These are phyloP conservation scores for Flaveria bidentis DNA, from an alignment of 129 eudicot genomes.

Conservation along the genomic window DNA sequence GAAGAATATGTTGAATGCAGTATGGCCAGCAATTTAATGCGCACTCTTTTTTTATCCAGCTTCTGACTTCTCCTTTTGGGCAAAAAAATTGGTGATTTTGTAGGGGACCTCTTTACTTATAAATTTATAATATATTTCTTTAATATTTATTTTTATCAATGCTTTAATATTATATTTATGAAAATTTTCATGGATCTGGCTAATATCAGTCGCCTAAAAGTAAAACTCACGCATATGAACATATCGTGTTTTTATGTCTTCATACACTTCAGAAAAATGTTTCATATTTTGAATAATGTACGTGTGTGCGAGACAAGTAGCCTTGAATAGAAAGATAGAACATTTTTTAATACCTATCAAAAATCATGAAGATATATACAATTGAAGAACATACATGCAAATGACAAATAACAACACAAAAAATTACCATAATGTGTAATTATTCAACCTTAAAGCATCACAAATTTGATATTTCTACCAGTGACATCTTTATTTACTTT, in stretches of 20 bases:
- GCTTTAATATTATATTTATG: neutral
- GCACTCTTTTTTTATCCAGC: neutral
- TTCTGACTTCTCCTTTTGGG: neutral
- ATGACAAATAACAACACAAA: too few relatives aligned
- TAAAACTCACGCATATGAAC: too few relatives aligned
- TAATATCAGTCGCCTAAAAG: too few relatives aligned
- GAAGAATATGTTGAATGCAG: slow-evolving; percentile 7
- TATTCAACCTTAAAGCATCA: neutral
- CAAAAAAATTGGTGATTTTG: neutral
- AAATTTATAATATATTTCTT: neutral
- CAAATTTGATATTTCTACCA: neutral
- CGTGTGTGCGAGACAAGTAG: too few relatives aligned
- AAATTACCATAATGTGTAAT: neutral
- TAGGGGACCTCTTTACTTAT: neutral
- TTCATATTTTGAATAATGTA: too few relatives aligned
- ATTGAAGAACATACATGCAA: too few relatives aligned
- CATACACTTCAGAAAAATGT: too few relatives aligned
- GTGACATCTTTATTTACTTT: neutral
- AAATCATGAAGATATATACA: too few relatives aligned
- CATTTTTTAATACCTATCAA: too few relatives aligned
- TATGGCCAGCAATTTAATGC: slow-evolving; percentile 20
- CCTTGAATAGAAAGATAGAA: too few relatives aligned
- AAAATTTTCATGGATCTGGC: too few relatives aligned
- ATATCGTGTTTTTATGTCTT: too few relatives aligned
- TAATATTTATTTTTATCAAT: neutral